These are phyloP conservation scores for Cyclaneusma minus DNA, from an alignment of 2,329 filamentous ascomycete species.

Conservation along the genomic window DNA sequence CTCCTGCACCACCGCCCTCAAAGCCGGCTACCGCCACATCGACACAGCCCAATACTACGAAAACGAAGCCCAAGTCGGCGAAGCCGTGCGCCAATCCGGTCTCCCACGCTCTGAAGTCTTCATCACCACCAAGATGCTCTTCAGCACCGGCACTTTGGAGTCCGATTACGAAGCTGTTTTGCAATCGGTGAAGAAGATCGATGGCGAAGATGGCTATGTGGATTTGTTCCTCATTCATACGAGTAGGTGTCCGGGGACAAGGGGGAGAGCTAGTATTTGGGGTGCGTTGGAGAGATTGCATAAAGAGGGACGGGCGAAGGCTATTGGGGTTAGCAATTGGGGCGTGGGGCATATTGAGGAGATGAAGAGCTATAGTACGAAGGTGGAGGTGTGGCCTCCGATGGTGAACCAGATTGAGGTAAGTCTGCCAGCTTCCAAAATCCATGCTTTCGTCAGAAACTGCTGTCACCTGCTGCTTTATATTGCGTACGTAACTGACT, in stretches of 20 bases:
- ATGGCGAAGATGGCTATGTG: constrained; percentile 42
- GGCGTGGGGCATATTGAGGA: constrained; percentile 53
- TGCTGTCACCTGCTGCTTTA: too few species aligned
- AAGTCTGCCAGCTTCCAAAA: constrained; percentile 15
- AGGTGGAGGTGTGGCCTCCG: constrained; percentile 51
- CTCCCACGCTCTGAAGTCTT: constrained; percentile 45
- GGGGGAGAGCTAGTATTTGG: constrained; percentile 47
- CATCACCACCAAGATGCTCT: constrained; percentile 55
- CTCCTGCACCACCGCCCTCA: constrained; percentile 42
- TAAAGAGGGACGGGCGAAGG: constrained; percentile 41
- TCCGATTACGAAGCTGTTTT: constrained; percentile 41
- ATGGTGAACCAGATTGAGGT: constrained; percentile 62
- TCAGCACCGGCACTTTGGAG: constrained; percentile 34
- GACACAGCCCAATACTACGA: constrained; percentile 47
- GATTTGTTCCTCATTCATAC: constrained; percentile 60
- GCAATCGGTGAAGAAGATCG: constrained; percentile 48
- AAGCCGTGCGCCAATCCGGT: constrained; percentile 40
- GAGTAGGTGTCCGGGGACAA: constrained; percentile 37
- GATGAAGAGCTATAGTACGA: constrained; percentile 38
- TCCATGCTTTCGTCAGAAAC: neutral
- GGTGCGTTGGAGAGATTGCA: constrained; percentile 45
- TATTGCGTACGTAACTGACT: too few species aligned
- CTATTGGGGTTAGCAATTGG: constrained; percentile 62
- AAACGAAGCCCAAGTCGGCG: constrained; percentile 53
- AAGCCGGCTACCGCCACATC: constrained; percentile 44